Base-by-base conservation (phyloP, 192 early-diverging fungal species). In the Nowakowskiella sp. region DNA sequence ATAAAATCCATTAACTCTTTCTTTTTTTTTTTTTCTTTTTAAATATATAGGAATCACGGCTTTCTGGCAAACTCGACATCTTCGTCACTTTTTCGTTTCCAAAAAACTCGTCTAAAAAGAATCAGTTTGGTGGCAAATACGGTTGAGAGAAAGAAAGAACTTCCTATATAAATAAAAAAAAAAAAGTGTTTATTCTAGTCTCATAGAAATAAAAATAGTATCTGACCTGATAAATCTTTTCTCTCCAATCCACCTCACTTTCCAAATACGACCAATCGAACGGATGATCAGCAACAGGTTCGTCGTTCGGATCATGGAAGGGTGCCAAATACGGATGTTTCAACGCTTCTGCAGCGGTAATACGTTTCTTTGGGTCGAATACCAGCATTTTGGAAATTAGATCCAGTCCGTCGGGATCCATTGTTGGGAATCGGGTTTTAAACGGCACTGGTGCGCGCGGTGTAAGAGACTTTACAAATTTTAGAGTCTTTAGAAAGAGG, bases 191-290 rank as follows among this genome's bases (percentile, higher is more conserved):
- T n/a, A n/a, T n/a, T n/a, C n/a, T n/a, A n/a, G n/a, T n/a, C n/a
- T n/a, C n/a, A n/a, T n/a, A n/a, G n/a, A n/a, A n/a, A n/a, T n/a
- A n/a, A n/a, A n/a, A n/a, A n/a, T n/a, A n/a, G n/a, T n/a, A n/a
- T 39, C 36, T 59, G 7, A 59, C 16, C 47, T 28, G 52, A 5
- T 25, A 28, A 2, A 64, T 29, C 34, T 31, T 26, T 1, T 30
- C 23, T 65, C 87, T 88, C 90, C 90, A 92, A 55, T 84, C 79
- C 49, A 89, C 88, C 9, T 96, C 90, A 0, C 86, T 86, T 47
- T 93, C 91, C 49, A 87, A 91, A 68, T 92, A 93, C 8, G 89
- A 89, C 93, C 93, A 96, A 68, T 96, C 90, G 66, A 96, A 96
- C 2, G 54, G 62, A 45, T 74, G 80, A 16, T 76, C 80, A 25